These are phyloP conservation scores for Hypoxylon sp. DNA, from an alignment of 2,329 filamentous ascomycete genomes.

Conservation along the genomic window DNA sequence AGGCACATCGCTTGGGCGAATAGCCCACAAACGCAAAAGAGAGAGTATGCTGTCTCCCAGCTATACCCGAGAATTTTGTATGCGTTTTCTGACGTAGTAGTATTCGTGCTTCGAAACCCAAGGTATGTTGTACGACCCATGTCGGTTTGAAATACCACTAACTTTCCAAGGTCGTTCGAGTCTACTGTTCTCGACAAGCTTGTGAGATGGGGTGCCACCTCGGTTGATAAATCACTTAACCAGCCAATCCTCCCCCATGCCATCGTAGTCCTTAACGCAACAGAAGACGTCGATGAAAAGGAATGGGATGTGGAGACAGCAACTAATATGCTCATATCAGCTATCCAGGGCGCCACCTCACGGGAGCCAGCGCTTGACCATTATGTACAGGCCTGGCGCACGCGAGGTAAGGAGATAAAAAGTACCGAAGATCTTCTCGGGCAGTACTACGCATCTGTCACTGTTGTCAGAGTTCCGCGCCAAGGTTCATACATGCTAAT, in stretches of 20 bases:
- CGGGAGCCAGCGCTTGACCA: slow-evolving; percentile 55
- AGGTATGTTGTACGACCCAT: slow-evolving; percentile 47
- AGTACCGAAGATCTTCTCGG: slow-evolving; percentile 62
- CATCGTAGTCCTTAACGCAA: slow-evolving; percentile 66
- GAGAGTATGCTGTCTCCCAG: slow-evolving; percentile 58
- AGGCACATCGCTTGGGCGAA: slow-evolving; percentile 55
- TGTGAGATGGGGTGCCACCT: slow-evolving; percentile 65
- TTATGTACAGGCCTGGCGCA: slow-evolving; percentile 60
- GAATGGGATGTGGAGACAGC: slow-evolving; percentile 61
- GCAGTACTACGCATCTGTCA: slow-evolving; percentile 65
- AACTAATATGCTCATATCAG: slow-evolving; percentile 57
- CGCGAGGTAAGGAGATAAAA: slow-evolving; percentile 58
- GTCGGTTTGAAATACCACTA: not conserved
- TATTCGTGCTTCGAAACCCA: slow-evolving; percentile 60
- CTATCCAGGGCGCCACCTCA: slow-evolving; percentile 53
- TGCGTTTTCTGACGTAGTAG: slow-evolving; percentile 61
- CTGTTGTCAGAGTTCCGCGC: slow-evolving; percentile 62
- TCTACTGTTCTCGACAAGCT: slow-evolving; percentile 58
- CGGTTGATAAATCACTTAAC: slow-evolving; percentile 67
- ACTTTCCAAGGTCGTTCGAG: slow-evolving; percentile 52
- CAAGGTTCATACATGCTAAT: slow-evolving; percentile 59
- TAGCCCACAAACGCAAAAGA: slow-evolving; percentile 51
- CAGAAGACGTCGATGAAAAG: slow-evolving; percentile 56
- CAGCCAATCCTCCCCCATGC: slow-evolving; percentile 69
- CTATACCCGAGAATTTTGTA: slow-evolving; percentile 62